Evolutionary conservation across 805 yeast genomes (phyloP), one percentile per base, ranked within the genome.

Genomic region (Cephaloascus albidus): DNA sequence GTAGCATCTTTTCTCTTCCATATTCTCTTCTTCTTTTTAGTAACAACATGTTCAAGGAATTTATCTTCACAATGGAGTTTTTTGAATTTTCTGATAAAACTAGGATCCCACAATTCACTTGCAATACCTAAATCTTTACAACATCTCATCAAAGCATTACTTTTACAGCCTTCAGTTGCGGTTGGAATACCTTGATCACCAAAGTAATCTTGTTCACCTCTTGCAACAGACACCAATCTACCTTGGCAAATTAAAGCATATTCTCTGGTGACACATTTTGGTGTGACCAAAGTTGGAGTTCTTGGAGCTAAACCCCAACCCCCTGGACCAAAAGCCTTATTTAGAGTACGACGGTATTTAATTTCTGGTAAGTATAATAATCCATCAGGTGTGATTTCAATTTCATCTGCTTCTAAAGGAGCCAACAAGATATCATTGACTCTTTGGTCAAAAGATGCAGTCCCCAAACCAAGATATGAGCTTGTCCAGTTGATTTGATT

Each of bases 251-350:
- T 70, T 38, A 93, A 65, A 0, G 86, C 97, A 54, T 87, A 93
- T 55, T 93, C 98, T 46, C 97, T 72, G 10, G 96, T 86, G 26
- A 93, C 79, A 37, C 78, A 70, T 45, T 74, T 78, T 23, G 78
- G 72, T 2, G 95, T 82, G 26, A 93, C 77, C 39, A 76, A 65
- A 1, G 95, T 83, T 46, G 85, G 90, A 0, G 95, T 79, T 40
- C 98, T 68, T 10, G 98, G 97, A 1, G 94, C 96, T 40, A 93
- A 66, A 1, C 97, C 97, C 98, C 98, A 93, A 2, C 95, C 97
- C 20, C 98, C 98, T 4, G 98, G 96, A 3, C 98, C 98, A 66
- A 93, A 90, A 0, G 97, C 94, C 31, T 71, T 70, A 60, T 90
- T 90, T 47, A 93, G 61, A 18, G 89, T 81, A 35, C 98, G 73